phyloP scores from a whole-genome alignment of 2,329 filamentous ascomycete genomes.

The Cylindrodendrum hubeiense region DNA sequence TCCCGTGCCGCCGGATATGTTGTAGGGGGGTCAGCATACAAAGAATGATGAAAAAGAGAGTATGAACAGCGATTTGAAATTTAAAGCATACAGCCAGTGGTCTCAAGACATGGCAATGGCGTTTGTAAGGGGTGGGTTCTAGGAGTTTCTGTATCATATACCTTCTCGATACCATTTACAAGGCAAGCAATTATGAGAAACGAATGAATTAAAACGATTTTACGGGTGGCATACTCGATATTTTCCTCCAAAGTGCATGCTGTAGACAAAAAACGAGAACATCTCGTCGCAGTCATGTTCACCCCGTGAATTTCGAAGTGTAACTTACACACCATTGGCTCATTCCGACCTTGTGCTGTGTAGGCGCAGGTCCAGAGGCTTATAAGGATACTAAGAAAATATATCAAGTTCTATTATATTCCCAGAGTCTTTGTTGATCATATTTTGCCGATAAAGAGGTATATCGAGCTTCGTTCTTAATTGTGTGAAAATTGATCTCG shows the following conservation, averaged over 20 bases:
- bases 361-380: too few relatives aligned
- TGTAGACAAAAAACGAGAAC: not conserved
- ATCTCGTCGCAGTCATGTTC: not conserved
- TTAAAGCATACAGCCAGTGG: conserved; percentile 23
- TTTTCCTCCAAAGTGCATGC: not conserved
- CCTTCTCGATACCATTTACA: conserved; percentile 31
- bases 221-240: not conserved
- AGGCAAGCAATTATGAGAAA: conserved; percentile 34
- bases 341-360: too few relatives aligned
- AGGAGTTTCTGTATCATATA: not conserved
- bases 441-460: too few relatives aligned
- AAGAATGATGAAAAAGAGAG: not conserved
- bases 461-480: too few relatives aligned
- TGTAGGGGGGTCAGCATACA: conserved; percentile 13
- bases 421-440: too few relatives aligned
- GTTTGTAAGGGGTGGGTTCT: conserved; percentile 6
- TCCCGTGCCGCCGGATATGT: conserved; percentile 33
- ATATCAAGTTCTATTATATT: too few relatives aligned
- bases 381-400: too few relatives aligned
- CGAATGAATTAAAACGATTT: conserved; percentile 14
- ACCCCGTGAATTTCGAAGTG: too few relatives aligned
- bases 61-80: not conserved
- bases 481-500: too few relatives aligned
- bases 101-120: conserved; percentile 19
- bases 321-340: too few relatives aligned